Percentiles rank a stretch among this genome's conserved stretches.
Conservation (phyloP, 2,329 filamentous ascomycete species). For the Didymella keratinophila region DNA sequence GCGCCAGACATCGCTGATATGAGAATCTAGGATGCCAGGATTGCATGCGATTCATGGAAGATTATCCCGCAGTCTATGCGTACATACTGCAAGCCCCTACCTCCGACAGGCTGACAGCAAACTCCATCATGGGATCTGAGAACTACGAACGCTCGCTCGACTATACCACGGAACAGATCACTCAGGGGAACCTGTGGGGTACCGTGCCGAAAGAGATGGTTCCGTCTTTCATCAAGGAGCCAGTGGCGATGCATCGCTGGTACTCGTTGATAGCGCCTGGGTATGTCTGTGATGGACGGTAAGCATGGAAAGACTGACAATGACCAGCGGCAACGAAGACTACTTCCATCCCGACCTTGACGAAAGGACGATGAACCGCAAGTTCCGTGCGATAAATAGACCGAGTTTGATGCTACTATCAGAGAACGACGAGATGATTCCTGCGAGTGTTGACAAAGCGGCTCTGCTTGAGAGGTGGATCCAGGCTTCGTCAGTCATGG, state of each 20-base stretch:
- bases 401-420: slow-evolving; percentile 23
- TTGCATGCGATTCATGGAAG: neutral
- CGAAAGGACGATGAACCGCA: neutral
- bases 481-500: neutral
- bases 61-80: slow-evolving; percentile 7
- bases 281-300: neutral
- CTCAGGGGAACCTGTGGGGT: neutral
- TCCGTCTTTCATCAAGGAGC: slow-evolving; percentile 22
- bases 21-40: neutral
- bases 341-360: slow-evolving; percentile 29
- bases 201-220: slow-evolving; percentile 11
- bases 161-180: slow-evolving; percentile 19
- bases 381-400: slow-evolving; percentile 19
- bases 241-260: slow-evolving; percentile 31
- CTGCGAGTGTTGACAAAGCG: slow-evolving; percentile 19
- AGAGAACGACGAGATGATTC: slow-evolving; percentile 30
- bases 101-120: slow-evolving; percentile 29
- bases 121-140: slow-evolving; percentile 23
- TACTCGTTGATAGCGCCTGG: slow-evolving; percentile 22
- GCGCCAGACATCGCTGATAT: neutral
- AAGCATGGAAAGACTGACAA: neutral
- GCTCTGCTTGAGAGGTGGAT: slow-evolving; percentile 16
- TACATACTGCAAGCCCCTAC: slow-evolving; percentile 30
- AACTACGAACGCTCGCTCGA: slow-evolving; percentile 12
- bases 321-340: slow-evolving; percentile 26